phyloP scores from a whole-genome alignment of 495 filamentous ascomycete genomes.

The Neurospora hispaniola region DNA sequence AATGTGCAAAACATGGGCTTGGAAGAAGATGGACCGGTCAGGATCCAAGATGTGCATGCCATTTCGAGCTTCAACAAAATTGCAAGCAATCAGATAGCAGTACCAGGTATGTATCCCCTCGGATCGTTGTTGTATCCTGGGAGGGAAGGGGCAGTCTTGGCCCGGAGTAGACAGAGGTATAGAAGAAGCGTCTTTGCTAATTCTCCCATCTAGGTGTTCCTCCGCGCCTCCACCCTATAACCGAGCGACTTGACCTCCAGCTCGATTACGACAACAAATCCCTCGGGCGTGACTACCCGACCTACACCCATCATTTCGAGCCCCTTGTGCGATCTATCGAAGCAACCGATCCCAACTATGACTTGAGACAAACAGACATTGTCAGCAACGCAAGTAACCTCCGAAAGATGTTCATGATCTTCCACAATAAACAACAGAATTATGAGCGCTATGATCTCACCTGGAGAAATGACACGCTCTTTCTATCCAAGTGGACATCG shows the following conservation, averaged over 20 bases:
- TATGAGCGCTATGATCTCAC: constrained; percentile 15
- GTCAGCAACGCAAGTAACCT: constrained; percentile 17
- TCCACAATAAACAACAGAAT: background rate
- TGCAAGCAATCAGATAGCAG: constrained; percentile 11
- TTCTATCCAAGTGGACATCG: constrained; percentile 12
- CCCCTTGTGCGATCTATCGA: constrained; percentile 14
- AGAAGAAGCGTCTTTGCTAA: background rate
- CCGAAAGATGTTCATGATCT: constrained; percentile 15
- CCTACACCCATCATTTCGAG: constrained; percentile 12
- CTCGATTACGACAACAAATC: constrained; percentile 4
- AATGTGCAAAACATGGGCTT: background rate
- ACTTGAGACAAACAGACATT: constrained; percentile 5
- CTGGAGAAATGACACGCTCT: constrained; percentile 1
- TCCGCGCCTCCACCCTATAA: constrained; percentile 8
- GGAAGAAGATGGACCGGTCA: background rate
- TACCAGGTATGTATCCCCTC: constrained; percentile 12
- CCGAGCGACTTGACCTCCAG: background rate
- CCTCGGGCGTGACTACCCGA: background rate
- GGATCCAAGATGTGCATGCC: constrained; percentile 4
- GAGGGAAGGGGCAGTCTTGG: background rate
- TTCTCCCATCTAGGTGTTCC: constrained; percentile 5
- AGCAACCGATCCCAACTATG: constrained; percentile 2
- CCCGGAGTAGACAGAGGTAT: background rate
- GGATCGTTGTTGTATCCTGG: background rate
- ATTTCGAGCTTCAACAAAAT: constrained; percentile 20